These are phyloP conservation scores for Leptographium galeiforme DNA, from an alignment of 2,329 filamentous ascomycete species.

Conservation along the genomic window DNA sequence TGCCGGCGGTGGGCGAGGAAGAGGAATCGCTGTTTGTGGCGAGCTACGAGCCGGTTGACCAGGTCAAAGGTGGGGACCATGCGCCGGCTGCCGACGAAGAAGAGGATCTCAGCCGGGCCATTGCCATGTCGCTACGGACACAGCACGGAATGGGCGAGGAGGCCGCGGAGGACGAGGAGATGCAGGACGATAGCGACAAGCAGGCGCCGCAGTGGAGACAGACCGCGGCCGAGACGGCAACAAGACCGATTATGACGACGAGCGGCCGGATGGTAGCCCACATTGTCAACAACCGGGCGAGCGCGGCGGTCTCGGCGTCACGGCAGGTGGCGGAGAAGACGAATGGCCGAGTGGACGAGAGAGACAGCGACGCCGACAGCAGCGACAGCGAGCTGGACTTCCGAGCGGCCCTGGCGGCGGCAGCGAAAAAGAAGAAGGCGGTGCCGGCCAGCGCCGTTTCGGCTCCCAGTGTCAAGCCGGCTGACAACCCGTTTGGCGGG, in stretches of 20 bases:
- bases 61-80: constrained; percentile 15
- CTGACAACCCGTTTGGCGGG: constrained; percentile 56
- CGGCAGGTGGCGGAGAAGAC: background rate
- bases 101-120: constrained; percentile 63
- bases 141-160: constrained; percentile 31
- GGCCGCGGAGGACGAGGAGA: constrained; percentile 23
- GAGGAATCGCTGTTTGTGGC: constrained; percentile 45
- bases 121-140: constrained; percentile 70
- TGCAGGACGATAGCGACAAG: constrained; percentile 38
- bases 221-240: constrained; percentile 30
- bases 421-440: constrained; percentile 38
- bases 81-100: constrained; percentile 23
- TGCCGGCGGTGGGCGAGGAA: constrained; percentile 16
- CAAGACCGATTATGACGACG: constrained; percentile 36
- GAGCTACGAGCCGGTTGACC: constrained; percentile 15
- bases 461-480: constrained; percentile 24
- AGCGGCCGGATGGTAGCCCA: constrained; percentile 54
- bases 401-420: constrained; percentile 59
- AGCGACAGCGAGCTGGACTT: constrained; percentile 75
- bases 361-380: constrained; percentile 15
- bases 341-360: no score
- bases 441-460: constrained; percentile 8
- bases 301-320: constrained; percentile 32
- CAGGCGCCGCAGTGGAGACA: constrained; percentile 42
- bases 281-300: constrained; percentile 61